Evolutionary conservation across 768 basidiomycete species (phyloP).

Genomic region (Suillus clintonianus): DNA sequence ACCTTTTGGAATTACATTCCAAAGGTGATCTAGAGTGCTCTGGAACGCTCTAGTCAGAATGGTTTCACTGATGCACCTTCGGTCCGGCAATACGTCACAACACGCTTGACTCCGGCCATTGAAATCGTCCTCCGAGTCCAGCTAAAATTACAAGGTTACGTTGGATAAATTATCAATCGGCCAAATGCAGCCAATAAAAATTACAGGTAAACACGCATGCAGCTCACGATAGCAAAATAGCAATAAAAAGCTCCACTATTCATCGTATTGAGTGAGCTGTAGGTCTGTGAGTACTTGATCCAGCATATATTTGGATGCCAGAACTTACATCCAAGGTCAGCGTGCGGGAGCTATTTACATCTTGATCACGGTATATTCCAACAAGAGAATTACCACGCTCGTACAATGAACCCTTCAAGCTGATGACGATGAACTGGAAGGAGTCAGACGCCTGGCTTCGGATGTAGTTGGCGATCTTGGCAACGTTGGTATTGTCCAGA

Average conservation of each 20-base stretch:
- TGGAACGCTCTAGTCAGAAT: not conserved
- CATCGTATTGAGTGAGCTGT: slow-evolving; percentile 66
- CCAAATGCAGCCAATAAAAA: not conserved
- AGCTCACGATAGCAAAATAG: slow-evolving; percentile 1
- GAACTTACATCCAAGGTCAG: slow-evolving; percentile 83
- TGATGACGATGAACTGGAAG: slow-evolving; percentile 98
- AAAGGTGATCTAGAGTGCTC: too few relatives aligned
- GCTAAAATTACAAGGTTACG: not conserved
- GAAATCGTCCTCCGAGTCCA: not conserved
- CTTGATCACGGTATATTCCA: slow-evolving; percentile 93
- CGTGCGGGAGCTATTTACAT: slow-evolving; percentile 88
- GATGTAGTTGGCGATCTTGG: slow-evolving; percentile 93
- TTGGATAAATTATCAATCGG: not conserved
- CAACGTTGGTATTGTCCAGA: slow-evolving; percentile 97
- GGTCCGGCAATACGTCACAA: not conserved
- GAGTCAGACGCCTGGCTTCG: slow-evolving; percentile 76
- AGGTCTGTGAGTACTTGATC: not conserved
- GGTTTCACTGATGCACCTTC: not conserved
- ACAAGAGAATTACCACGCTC: slow-evolving; percentile 89
- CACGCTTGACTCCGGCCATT: not conserved
- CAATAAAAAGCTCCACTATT: slow-evolving; percentile 30
- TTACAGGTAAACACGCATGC: not conserved
- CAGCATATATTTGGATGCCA: not conserved
- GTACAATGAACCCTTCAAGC: slow-evolving; percentile 90
- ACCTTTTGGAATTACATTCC: too few relatives aligned